Conservation (phyloP, 2,329 filamentous ascomycete genomes). For the Pestalotiopsis fici region DNA sequence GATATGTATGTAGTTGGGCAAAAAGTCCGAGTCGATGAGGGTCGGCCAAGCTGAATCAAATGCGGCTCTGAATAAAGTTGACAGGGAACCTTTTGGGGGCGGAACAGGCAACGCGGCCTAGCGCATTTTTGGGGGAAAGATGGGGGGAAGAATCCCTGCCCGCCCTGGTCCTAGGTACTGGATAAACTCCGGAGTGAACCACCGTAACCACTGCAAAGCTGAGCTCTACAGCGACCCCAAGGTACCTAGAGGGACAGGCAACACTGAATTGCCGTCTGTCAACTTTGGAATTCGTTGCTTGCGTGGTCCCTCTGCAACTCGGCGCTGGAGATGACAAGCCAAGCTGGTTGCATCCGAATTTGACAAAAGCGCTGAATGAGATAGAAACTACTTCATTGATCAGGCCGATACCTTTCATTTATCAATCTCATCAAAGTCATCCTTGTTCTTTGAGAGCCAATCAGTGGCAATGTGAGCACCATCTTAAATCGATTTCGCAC, state of each 20-base stretch:
- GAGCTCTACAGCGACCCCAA: background rate
- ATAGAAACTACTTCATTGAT: background rate
- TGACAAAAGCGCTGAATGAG: background rate
- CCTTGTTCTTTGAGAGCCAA: background rate
- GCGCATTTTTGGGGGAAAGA: background rate
- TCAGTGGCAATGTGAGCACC: background rate
- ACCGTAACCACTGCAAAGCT: background rate
- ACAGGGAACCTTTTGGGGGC: slow-evolving; percentile 1
- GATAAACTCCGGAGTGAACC: slow-evolving; percentile 1
- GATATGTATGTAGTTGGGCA: background rate
- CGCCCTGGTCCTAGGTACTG: background rate
- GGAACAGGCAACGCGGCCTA: background rate
- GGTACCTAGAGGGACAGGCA: background rate
- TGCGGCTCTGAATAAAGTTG: slow-evolving; percentile 7
- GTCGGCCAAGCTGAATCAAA: background rate
- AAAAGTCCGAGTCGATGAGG: background rate
- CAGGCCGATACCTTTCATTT: background rate
- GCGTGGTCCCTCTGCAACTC: background rate
- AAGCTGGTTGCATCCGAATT: background rate
- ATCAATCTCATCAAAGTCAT: background rate
- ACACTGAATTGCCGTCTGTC: background rate
- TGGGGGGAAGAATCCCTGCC: background rate
- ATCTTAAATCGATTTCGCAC: background rate
- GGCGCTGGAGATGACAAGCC: background rate
- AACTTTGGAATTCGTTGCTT: background rate